Conservation (phyloP, 2,329 filamentous ascomycete genomes). For the Talaromyces islandicus region DNA sequence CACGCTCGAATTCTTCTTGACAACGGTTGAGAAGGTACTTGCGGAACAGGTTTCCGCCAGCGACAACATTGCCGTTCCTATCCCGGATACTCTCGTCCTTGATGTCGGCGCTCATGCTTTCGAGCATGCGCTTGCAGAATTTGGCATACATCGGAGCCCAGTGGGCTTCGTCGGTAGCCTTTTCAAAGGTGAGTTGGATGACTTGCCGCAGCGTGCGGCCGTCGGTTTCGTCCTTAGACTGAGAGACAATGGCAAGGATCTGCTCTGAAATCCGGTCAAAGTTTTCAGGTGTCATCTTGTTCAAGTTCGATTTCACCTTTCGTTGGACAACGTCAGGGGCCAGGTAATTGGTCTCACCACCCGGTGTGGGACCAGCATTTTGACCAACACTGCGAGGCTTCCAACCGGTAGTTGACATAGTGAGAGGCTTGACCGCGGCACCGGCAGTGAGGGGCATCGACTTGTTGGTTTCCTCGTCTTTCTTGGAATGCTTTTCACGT, state of each 20-base stretch:
- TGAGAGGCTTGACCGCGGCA: slow-evolving; percentile 73
- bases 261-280: slow-evolving; percentile 94
- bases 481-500: slow-evolving; percentile 47
- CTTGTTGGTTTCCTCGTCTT: slow-evolving; percentile 67
- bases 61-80: slow-evolving; percentile 80
- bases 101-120: slow-evolving; percentile 90
- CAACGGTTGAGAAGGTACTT: slow-evolving; percentile 98
- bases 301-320: slow-evolving; percentile 96
- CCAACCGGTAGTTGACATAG: slow-evolving; percentile 72
- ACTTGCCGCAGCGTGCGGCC: slow-evolving; percentile 93
- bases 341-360: slow-evolving; percentile 55
- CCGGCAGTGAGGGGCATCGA: slow-evolving; percentile 87
- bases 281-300: slow-evolving; percentile 99
- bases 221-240: slow-evolving; percentile 92
- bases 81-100: slow-evolving; percentile 93
- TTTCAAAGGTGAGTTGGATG: slow-evolving; percentile 98
- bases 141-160: slow-evolving; percentile 99
- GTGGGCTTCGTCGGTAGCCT: slow-evolving; percentile 95
- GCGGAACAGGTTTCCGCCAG: slow-evolving; percentile 89
- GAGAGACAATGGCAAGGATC: slow-evolving; percentile 83
- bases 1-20: slow-evolving; percentile 97
- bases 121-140: slow-evolving; percentile 96
- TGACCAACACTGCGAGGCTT: slow-evolving; percentile 69
- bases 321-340: slow-evolving; percentile 91
- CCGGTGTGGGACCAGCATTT: slow-evolving; percentile 40